Conservation (phyloP, 164 flowering plant species). For the Nelumbo lutea region DNA sequence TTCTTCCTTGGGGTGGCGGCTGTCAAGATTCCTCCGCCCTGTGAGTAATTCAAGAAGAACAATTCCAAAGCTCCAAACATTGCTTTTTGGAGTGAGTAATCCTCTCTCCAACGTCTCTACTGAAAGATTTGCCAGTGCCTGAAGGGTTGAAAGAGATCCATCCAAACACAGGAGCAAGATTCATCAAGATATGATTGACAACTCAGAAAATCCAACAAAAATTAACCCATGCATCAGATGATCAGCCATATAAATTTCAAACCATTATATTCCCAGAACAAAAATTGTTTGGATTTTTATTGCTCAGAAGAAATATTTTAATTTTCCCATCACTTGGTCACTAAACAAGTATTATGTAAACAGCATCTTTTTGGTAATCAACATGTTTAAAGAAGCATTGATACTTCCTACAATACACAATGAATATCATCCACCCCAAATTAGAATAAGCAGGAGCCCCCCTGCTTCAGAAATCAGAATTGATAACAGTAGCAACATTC, state of each 20-base stretch:
- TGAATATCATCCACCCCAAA: neutral
- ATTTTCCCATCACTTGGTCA: neutral
- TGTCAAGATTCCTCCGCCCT: constrained; percentile 75
- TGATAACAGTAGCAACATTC: neutral
- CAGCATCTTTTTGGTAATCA: too few species aligned
- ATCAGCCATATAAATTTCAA: neutral
- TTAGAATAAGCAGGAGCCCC: too few species aligned
- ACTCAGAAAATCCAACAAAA: neutral
- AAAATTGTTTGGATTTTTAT: neutral
- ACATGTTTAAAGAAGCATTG: neutral
- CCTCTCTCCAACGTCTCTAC: constrained; percentile 87
- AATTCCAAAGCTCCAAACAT: constrained; percentile 90
- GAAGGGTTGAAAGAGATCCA: constrained; percentile 9
- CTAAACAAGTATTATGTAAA: neutral
- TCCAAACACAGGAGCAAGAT: neutral
- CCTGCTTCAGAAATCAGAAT: neutral
- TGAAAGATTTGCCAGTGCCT: constrained; percentile 74
- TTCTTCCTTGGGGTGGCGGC: constrained; percentile 74
- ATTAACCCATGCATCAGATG: neutral
- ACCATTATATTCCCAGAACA: neutral
- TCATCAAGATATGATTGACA: neutral
- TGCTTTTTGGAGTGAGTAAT: constrained; percentile 89
- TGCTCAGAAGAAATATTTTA: neutral
- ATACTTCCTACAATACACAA: neutral
- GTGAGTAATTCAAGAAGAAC: constrained; percentile 89